Conservation (phyloP, 805 yeast genomes). For the Millerozyma miso region DNA sequence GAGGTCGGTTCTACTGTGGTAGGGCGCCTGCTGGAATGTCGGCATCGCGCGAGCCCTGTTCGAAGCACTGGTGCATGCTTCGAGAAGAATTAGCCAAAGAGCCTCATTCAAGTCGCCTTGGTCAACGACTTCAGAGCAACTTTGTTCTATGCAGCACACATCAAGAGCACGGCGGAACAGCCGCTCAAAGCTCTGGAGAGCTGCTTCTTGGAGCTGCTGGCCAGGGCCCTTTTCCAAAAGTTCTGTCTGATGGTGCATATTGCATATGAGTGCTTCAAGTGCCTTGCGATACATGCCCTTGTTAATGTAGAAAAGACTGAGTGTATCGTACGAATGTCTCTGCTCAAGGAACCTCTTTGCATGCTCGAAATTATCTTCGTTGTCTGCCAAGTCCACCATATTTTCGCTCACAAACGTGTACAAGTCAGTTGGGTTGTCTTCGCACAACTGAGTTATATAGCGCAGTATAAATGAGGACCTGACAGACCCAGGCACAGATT, state of each 20-base stretch:
- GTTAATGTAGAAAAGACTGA: neutral
- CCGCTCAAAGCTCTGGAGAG: neutral
- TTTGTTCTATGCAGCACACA: neutral
- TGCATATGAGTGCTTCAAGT: neutral
- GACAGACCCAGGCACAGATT: neutral
- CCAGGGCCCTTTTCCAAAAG: neutral
- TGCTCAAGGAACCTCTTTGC: conserved; percentile 3
- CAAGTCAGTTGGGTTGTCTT: conserved; percentile 10
- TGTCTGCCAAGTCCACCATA: conserved; percentile 6
- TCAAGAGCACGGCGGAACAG: neutral
- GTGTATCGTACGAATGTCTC: neutral
- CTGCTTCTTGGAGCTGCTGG: neutral
- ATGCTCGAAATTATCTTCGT: conserved; percentile 3
- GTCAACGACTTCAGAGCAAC: neutral
- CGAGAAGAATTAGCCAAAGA: conserved; percentile 28
- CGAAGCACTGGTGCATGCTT: conserved; percentile 19
- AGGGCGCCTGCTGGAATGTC: neutral
- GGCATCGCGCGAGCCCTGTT: conserved; percentile 1
- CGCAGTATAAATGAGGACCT: conserved; percentile 9
- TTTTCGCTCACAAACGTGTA: conserved; percentile 11
- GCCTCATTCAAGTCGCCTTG: conserved; percentile 15
- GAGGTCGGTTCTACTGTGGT: neutral
- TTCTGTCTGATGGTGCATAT: neutral
- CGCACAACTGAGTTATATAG: conserved; percentile 23
- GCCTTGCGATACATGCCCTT: neutral